Percentiles rank a stretch among this genome's conserved stretches.
Conservation (phyloP, 2,329 filamentous ascomycete species). For the Laburnicola sp. region DNA sequence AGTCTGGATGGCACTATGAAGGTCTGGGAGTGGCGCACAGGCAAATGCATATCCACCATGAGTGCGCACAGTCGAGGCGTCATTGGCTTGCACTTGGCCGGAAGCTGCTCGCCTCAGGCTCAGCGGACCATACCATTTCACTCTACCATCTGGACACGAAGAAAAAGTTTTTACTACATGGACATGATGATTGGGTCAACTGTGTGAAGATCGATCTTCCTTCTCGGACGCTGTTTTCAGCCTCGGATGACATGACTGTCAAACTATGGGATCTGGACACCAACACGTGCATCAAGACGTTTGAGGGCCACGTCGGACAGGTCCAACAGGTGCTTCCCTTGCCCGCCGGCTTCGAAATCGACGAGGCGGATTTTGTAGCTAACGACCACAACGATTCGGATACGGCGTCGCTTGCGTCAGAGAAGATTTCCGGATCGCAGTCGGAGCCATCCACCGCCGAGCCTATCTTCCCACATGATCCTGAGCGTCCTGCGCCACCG, state of each 20-base stretch:
- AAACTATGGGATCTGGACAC: constrained; percentile 93
- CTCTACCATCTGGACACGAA: constrained; percentile 91
- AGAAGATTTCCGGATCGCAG: constrained; percentile 16
- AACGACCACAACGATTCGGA: constrained; percentile 58
- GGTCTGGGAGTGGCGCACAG: constrained; percentile 96
- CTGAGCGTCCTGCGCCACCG: constrained; percentile 71
- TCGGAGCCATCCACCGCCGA: constrained; percentile 20
- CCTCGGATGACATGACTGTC: constrained; percentile 89
- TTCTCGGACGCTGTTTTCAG: constrained; percentile 86
- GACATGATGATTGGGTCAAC: constrained; percentile 95
- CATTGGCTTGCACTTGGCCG: constrained; percentile 84
- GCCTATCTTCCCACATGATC: constrained; percentile 62
- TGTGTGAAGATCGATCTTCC: constrained; percentile 82
- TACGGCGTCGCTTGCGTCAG: constrained; percentile 41
- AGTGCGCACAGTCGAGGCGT: constrained; percentile 79
- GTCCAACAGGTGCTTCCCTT: constrained; percentile 89
- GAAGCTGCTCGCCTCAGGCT: constrained; percentile 83
- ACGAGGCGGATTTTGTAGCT: constrained; percentile 64
- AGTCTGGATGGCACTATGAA: constrained; percentile 85
- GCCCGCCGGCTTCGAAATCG: constrained; percentile 85
- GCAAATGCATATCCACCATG: constrained; percentile 80
- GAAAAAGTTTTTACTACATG: constrained; percentile 75
- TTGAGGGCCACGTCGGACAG: constrained; percentile 89
- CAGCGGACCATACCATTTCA: constrained; percentile 85
- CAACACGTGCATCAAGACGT: constrained; percentile 72